Evolutionary conservation across 345 rosid species (phyloP).

Genomic region (Clausena lansium): DNA sequence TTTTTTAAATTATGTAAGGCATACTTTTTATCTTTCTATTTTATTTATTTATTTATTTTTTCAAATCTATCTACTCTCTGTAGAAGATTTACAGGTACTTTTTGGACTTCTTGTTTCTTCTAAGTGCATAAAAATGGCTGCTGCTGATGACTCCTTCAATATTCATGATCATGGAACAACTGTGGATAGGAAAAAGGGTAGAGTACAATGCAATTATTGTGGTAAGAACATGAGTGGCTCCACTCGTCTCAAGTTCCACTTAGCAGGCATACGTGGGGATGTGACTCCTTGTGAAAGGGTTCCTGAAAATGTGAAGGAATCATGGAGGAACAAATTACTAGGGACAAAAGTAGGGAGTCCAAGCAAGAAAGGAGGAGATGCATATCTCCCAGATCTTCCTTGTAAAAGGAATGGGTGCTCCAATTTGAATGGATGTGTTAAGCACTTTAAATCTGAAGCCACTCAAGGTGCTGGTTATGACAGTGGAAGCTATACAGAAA

Average conservation of each 20-base stretch:
- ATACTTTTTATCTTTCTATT: too few relatives aligned
- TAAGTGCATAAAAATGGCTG: slow-evolving; percentile 4
- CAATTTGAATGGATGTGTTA: neutral
- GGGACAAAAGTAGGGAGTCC: slow-evolving; percentile 1
- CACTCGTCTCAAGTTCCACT: slow-evolving; percentile 41
- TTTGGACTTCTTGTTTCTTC: neutral
- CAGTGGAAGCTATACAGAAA: neutral
- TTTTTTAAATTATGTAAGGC: too few relatives aligned
- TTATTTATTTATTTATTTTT: too few relatives aligned
- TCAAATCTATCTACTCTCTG: neutral
- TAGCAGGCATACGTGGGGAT: slow-evolving; percentile 45
- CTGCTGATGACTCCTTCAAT: slow-evolving; percentile 14
- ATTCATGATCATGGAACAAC: slow-evolving; percentile 38
- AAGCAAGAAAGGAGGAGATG: slow-evolving; percentile 17
- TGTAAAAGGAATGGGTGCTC: slow-evolving; percentile 21
- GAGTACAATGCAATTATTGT: slow-evolving; percentile 54
- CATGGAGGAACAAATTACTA: slow-evolving; percentile 19
- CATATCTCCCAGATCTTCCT: slow-evolving; percentile 19
- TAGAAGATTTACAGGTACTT: neutral
- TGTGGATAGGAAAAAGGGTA: slow-evolving; percentile 20
- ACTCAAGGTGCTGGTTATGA: neutral
- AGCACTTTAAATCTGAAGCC: neutral
- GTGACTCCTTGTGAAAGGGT: slow-evolving; percentile 43
- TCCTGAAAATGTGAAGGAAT: slow-evolving; percentile 32
- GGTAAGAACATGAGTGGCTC: slow-evolving; percentile 30